phyloP scores from a whole-genome alignment of 768 basidiomycete genomes.

The Boletus eberwhitei region DNA sequence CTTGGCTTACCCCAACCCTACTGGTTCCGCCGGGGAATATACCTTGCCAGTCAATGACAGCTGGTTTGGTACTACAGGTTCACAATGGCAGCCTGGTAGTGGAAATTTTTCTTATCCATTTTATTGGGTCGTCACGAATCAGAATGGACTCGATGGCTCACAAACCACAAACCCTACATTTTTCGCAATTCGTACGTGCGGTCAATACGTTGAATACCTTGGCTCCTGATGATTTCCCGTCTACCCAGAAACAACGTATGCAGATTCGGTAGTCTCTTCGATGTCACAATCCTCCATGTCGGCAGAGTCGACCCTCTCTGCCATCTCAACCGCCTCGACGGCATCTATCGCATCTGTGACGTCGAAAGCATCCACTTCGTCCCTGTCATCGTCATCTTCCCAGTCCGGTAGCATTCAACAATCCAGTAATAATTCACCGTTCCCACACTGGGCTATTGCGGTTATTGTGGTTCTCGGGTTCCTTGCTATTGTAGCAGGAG shows the following conservation, averaged over 20 bases:
- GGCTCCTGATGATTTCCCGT: constrained; percentile 8
- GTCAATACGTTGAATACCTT: background rate
- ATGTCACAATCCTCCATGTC: constrained; percentile 44
- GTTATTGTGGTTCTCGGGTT: constrained; percentile 85
- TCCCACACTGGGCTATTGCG: constrained; percentile 91
- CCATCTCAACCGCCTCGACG: constrained; percentile 36
- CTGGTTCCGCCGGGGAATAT: constrained; percentile 52
- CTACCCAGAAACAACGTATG: constrained; percentile 65
- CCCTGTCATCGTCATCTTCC: constrained; percentile 15
- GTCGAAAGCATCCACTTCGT: constrained; percentile 35
- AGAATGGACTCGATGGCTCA: constrained; percentile 53
- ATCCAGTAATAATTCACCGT: constrained; percentile 36
- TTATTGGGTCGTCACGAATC: constrained; percentile 75
- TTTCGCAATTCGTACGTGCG: constrained; percentile 72
- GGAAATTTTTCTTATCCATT: constrained; percentile 62
- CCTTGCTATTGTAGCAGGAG: constrained; percentile 70
- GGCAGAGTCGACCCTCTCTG: constrained; percentile 25
- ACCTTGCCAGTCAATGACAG: constrained; percentile 63
- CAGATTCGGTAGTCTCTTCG: constrained; percentile 62
- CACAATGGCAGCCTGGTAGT: constrained; percentile 40
- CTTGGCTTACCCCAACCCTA: constrained; percentile 46
- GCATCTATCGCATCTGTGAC: constrained; percentile 35
- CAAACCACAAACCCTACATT: constrained; percentile 70
- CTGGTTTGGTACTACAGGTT: constrained; percentile 65
- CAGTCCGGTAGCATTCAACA: constrained; percentile 47